Conservation (phyloP, 2,329 filamentous ascomycete genomes). For the Colletotrichum liriopes region DNA sequence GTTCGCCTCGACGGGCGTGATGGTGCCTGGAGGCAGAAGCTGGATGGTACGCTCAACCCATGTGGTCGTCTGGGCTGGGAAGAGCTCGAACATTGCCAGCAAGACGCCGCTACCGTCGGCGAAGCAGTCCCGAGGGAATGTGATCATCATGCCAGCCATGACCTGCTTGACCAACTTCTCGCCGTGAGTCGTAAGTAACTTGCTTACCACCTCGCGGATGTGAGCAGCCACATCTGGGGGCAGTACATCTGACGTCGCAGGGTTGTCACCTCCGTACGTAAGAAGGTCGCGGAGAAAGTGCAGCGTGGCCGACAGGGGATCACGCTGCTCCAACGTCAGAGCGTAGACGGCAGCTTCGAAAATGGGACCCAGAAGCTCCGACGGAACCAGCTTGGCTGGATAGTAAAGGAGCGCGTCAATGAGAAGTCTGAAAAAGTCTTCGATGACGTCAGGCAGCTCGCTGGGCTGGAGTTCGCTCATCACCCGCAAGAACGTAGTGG, state of each 20-base stretch:
- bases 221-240: conserved; percentile 75
- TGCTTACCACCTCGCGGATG: conserved; percentile 80
- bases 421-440: conserved; percentile 95
- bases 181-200: conserved; percentile 79
- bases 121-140: conserved; percentile 95
- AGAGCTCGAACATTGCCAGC: conserved; percentile 88
- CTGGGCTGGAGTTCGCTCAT: conserved; percentile 84
- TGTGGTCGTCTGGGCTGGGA: conserved; percentile 82
- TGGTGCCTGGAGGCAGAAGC: conserved; percentile 85
- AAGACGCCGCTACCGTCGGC: conserved; percentile 95
- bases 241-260: conserved; percentile 72
- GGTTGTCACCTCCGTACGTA: conserved; percentile 86
- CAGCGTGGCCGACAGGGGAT: conserved; percentile 90
- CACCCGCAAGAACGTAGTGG: conserved; percentile 88
- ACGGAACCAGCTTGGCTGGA: conserved; percentile 85
- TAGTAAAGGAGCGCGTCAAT: conserved; percentile 96
- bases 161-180: conserved; percentile 88
- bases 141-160: conserved; percentile 99
- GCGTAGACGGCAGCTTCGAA: conserved; percentile 90
- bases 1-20: conserved; percentile 85
- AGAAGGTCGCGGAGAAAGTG: conserved; percentile 95
- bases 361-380: conserved; percentile 84
- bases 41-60: conserved; percentile 91
- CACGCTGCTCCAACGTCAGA: conserved; percentile 89
- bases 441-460: conserved; percentile 88